These are phyloP conservation scores for Blastocystis sp. DNA, from an alignment of 352 stramenopile species.

Conservation along the genomic window DNA sequence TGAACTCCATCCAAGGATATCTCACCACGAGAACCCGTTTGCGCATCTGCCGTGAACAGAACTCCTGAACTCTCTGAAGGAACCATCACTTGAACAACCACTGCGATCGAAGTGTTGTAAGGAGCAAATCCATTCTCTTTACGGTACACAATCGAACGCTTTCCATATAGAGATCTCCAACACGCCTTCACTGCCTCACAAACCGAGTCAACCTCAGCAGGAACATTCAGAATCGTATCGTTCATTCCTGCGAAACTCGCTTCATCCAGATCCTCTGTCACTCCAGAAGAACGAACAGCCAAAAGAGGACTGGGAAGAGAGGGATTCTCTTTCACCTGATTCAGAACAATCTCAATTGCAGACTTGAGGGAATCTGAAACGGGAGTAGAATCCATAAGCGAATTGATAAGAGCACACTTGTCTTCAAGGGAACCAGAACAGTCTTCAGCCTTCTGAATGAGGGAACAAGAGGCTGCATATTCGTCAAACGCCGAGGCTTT, in stretches of 20 bases:
- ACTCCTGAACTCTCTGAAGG: constrained; percentile 9
- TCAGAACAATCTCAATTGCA: neutral
- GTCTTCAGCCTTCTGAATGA: neutral
- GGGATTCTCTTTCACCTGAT: neutral
- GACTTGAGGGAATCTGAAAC: neutral
- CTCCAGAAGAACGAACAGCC: neutral
- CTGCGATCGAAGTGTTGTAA: constrained; percentile 21
- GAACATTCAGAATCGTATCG: constrained; percentile 36
- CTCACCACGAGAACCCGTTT: constrained; percentile 3
- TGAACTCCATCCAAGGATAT: constrained; percentile 1
- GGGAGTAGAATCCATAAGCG: neutral
- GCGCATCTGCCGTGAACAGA: constrained; percentile 4
- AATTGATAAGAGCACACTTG: neutral
- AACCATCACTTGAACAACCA: constrained; percentile 39
- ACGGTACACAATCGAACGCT: neutral
- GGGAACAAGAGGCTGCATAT: neutral
- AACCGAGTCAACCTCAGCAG: neutral
- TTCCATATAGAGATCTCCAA: constrained; percentile 13
- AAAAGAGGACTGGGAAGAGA: neutral
- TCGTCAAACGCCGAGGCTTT: neutral
- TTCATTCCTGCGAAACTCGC: constrained; percentile 50
- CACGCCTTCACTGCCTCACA: neutral
- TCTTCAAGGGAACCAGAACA: neutral
- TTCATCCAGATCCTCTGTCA: constrained; percentile 23
- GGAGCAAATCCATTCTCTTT: neutral